These are phyloP conservation scores for Medicago lupulina DNA, from an alignment of 306 rosid species.

Conservation along the genomic window DNA sequence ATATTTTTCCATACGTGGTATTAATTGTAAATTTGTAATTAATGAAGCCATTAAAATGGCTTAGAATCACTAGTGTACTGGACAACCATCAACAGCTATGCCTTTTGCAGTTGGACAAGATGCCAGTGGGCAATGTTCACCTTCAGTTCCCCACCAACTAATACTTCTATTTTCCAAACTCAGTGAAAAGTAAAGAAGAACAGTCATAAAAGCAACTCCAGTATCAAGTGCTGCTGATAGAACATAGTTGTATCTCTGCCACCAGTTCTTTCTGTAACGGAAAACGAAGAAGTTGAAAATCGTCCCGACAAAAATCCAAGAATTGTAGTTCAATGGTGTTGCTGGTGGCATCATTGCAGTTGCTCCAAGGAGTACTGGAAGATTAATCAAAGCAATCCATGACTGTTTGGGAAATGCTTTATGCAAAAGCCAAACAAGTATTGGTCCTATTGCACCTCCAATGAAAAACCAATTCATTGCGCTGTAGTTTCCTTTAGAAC, in stretches of 20 bases:
- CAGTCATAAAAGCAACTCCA: conserved; percentile 88
- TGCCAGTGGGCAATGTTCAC: conserved; percentile 79
- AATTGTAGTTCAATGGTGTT: conserved; percentile 78
- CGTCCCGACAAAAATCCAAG: conserved; percentile 75
- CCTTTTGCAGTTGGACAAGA: conserved; percentile 80
- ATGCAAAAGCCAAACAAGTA: conserved; percentile 73
- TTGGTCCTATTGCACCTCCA: conserved; percentile 76
- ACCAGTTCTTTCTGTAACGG: conserved; percentile 81
- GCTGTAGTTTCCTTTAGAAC: conserved; percentile 66
- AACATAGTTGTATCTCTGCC: conserved; percentile 91
- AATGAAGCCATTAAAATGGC: conserved; percentile 19
- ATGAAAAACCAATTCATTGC: conserved; percentile 88
- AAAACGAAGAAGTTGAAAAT: conserved; percentile 77
- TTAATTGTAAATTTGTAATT: neutral
- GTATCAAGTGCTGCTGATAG: conserved; percentile 87
- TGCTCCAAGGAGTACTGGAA: conserved; percentile 86
- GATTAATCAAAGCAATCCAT: conserved; percentile 83
- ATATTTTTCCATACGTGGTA: neutral
- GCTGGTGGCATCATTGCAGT: conserved; percentile 82
- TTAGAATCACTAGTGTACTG: conserved; percentile 40
- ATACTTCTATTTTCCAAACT: conserved; percentile 60
- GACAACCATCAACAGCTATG: conserved; percentile 57
- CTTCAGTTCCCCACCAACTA: conserved; percentile 75
- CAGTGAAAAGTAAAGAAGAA: conserved; percentile 61
- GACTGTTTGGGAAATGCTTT: conserved; percentile 70